Percentiles rank a stretch among this genome's conserved stretches.
Conservation (phyloP, 176 grass and related monocot species). For the Cocos nucifera region DNA sequence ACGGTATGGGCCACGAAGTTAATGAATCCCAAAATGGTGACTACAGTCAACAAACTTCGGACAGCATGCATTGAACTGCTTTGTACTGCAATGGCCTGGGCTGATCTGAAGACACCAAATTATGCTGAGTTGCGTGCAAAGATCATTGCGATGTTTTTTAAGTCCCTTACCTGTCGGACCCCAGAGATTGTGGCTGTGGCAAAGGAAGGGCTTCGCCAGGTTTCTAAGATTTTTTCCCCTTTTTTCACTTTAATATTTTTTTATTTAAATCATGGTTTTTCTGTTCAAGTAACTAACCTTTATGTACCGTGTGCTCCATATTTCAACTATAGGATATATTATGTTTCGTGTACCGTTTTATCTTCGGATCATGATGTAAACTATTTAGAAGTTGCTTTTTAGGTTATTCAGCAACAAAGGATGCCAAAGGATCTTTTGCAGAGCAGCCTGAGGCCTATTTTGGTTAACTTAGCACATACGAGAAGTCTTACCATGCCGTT, state of each 20-base stretch:
- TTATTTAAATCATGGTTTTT: no score
- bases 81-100: constrained; percentile 98
- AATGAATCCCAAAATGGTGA: constrained; percentile 86
- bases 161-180: constrained; percentile 88
- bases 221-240: constrained; percentile 2
- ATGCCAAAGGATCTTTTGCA: constrained; percentile 99
- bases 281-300: no score
- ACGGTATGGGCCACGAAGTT: constrained; percentile 90
- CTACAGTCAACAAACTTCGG: constrained; percentile 88
- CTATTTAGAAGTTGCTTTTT: constrained; percentile 12
- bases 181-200: constrained; percentile 93
- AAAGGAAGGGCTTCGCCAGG: constrained; percentile 98
- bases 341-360: neutral
- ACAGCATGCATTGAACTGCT: constrained; percentile 98
- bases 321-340: no score
- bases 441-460: constrained; percentile 89
- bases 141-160: constrained; percentile 99
- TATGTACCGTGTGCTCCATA: no score
- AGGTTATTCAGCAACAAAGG: constrained; percentile 99
- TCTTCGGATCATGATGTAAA: neutral
- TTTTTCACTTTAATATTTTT: no score
- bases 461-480: constrained; percentile 96
- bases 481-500: constrained; percentile 97
- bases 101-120: constrained; percentile 74
- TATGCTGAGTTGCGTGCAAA: constrained; percentile 82